Base-by-base conservation (phyloP, 1,284 basidiomycete genomes). In the Cutaneotrichosporon sp. region DNA sequence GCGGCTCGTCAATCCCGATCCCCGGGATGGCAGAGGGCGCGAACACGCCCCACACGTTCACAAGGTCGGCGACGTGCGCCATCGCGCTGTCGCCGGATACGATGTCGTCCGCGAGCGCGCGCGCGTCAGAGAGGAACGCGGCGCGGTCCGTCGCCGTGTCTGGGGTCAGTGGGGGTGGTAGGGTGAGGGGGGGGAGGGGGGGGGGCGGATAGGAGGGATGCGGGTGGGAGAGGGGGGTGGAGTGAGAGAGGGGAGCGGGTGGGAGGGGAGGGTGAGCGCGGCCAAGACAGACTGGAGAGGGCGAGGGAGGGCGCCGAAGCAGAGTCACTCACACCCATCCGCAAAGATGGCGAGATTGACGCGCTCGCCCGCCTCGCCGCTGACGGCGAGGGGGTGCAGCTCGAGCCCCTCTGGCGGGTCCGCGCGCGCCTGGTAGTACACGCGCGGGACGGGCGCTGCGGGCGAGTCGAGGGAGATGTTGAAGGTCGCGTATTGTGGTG, bases 11-110 rank as follows among this genome's bases (percentile, higher is more conserved):
- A 2, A 83, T 82, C 2, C 91, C 91, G 43, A 92, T 83, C 2
- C 91, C 91, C 59, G 87, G 89, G 67, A n/a, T 20, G 25, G 18
- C 7, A 20, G 58, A 34, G 22, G 42, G 34, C 34, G 87, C 82
- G 69, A 90, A 92, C 0, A 89, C 88, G 1, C 86, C 90, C 87
- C 88, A 92, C 67, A 92, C 88, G 71, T 92, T 92, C 61, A 92
- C 77, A 34, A 92, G 78, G 16, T 89, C 87, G 63, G 84, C 83
- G 25, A 92, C 90, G 0, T 88, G 87, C 59, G 86, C 83, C 76
- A 91, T 91, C 0, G 90, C 89, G 68, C 89, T 88, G 69, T 89
- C 87, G 16, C 82, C 77, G 5, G 65, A 68, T 1, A 90, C 86
- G 38, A 92, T 84, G 69, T 89, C 89, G 47, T 83, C 77, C 0